Evolutionary conservation across 23 red algal species (phyloP).

Genomic region (Gracilaria gracilis): DNA sequence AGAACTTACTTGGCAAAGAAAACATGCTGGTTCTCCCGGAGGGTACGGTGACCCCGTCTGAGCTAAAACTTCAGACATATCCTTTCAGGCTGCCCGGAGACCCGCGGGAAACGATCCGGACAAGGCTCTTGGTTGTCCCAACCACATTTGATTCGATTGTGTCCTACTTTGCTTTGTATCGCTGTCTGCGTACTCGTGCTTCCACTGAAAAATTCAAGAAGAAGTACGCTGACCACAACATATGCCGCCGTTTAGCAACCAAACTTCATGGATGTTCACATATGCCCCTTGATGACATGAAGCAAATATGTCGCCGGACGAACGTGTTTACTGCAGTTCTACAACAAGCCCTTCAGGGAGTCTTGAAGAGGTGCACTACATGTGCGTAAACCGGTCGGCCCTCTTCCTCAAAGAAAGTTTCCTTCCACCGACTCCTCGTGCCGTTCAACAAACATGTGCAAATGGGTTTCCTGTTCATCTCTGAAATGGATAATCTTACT

Average conservation of each 20-base stretch:
- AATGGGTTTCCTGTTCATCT: constrained; percentile 32
- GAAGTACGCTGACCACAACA: background rate
- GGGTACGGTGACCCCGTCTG: background rate
- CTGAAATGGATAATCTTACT: constrained; percentile 4
- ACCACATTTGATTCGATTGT: background rate
- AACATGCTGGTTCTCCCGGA: background rate
- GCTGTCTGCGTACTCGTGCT: background rate
- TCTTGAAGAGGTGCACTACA: background rate
- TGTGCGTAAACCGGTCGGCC: constrained; percentile 21
- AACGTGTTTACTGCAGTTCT: background rate
- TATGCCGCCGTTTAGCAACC: no score
- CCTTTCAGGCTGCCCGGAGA: background rate
- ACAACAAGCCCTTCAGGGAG: background rate
- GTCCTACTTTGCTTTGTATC: background rate
- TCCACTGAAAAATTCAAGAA: background rate
- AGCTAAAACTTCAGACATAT: constrained; percentile 21
- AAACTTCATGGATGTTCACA: no score
- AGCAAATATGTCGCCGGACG: background rate
- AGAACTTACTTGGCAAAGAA: constrained; percentile 27
- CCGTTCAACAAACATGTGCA: constrained; percentile 55
- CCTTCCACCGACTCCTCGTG: constrained; percentile 6
- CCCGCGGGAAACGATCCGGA: background rate
- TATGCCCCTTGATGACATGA: no score
- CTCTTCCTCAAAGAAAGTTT: background rate
- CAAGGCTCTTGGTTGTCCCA: constrained; percentile 18